Evolutionary conservation across 345 rosid genomes (phyloP).

Genomic region (Lepidium didymum): DNA sequence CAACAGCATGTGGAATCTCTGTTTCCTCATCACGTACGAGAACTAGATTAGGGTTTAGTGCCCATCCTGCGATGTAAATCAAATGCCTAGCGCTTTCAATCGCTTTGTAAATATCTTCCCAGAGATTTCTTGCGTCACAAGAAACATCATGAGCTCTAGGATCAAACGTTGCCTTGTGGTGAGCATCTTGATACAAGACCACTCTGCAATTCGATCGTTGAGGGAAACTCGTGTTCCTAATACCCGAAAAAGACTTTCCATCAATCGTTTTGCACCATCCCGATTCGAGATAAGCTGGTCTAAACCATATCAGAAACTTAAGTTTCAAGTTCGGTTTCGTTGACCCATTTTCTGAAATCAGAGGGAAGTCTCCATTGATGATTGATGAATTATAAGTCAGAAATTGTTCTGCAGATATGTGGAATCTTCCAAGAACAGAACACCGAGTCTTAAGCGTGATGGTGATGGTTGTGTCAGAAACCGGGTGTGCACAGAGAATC

Average conservation of each 20-base stretch:
- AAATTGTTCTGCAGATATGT: conserved; percentile 44
- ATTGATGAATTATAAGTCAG: conserved; percentile 37
- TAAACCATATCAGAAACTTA: conserved; percentile 72
- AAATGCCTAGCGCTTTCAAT: conserved; percentile 69
- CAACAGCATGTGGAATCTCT: conserved; percentile 51
- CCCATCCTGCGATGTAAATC: conserved; percentile 88
- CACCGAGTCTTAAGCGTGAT: conserved; percentile 63
- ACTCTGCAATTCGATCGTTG: conserved; percentile 65
- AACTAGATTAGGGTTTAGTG: conserved; percentile 68
- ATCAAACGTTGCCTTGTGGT: conserved; percentile 42
- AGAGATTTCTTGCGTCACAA: conserved; percentile 44
- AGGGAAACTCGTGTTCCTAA: conserved; percentile 63
- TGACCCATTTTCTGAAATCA: conserved; percentile 37
- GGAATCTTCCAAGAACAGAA: conserved; percentile 53
- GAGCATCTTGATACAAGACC: conserved; percentile 70
- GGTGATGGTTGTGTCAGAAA: conserved; percentile 47
- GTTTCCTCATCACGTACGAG: conserved; percentile 73
- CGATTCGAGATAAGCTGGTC: conserved; percentile 61
- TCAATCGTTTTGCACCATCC: conserved; percentile 44
- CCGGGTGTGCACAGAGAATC: conserved; percentile 68
- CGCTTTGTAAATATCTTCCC: conserved; percentile 82
- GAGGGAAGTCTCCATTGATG: conserved; percentile 55
- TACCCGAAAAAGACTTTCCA: conserved; percentile 45
- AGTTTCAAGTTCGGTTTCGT: conserved; percentile 47
- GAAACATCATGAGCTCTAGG: conserved; percentile 41